These are phyloP conservation scores for Suillus variegatus DNA, from an alignment of 768 basidiomycete genomes.

Conservation along the genomic window DNA sequence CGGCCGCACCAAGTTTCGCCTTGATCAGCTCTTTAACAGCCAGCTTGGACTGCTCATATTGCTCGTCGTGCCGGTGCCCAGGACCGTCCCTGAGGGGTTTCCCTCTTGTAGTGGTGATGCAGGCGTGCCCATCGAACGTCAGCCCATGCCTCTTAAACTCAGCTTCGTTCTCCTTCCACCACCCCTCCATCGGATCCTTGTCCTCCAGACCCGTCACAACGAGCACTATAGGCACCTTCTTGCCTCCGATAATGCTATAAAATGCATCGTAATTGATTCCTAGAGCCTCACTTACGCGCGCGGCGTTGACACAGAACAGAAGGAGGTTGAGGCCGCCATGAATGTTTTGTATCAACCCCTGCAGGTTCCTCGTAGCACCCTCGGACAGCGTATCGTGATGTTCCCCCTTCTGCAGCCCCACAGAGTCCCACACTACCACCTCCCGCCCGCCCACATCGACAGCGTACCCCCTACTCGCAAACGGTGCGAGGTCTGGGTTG, in stretches of 20 bases:
- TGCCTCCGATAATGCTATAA: constrained; percentile 34
- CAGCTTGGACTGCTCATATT: constrained; percentile 15
- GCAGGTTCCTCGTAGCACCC: constrained; percentile 32
- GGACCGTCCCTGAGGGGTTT: constrained; percentile 8
- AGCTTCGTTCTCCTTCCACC: constrained; percentile 40
- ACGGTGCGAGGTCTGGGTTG: constrained; percentile 36
- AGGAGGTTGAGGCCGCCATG: constrained; percentile 32
- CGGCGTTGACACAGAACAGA: constrained; percentile 35
- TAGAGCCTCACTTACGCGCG: constrained; percentile 26
- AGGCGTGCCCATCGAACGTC: constrained; percentile 40
- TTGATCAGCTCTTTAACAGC: constrained; percentile 4
- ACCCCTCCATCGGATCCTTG: constrained; percentile 35
- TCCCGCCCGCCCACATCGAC: constrained; percentile 18
- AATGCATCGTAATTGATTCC: constrained; percentile 33
- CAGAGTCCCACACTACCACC: constrained; percentile 36
- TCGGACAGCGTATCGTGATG: constrained; percentile 30
- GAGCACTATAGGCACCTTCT: constrained; percentile 33
- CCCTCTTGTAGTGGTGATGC: constrained; percentile 36
- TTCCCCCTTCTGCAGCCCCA: constrained; percentile 32
- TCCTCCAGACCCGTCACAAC: constrained; percentile 40
- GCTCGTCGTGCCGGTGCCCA: constrained; percentile 10
- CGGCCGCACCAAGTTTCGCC: neutral
- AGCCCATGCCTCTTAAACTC: constrained; percentile 35
- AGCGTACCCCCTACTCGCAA: constrained; percentile 27
- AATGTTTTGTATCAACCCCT: constrained; percentile 37